phyloP scores from a whole-genome alignment of 768 basidiomycete species.

The Scleroderma citrinum region DNA sequence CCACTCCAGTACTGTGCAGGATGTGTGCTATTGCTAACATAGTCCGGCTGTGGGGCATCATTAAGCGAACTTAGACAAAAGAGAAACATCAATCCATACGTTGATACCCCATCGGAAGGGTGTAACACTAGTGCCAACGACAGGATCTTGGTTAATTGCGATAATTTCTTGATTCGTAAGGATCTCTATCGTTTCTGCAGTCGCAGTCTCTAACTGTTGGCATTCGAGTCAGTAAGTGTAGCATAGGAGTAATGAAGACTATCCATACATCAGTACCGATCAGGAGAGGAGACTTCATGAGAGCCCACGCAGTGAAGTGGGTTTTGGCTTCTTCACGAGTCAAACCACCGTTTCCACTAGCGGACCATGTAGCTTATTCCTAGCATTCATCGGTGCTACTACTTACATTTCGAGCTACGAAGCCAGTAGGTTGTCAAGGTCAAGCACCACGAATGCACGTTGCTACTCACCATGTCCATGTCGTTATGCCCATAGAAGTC shows the following conservation, averaged over 20 bases:
- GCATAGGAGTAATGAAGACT: conserved; percentile 7
- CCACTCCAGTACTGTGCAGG: conserved; percentile 75
- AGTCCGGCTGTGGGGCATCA: conserved; percentile 26
- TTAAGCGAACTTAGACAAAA: not conserved
- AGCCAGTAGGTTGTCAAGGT: not conserved
- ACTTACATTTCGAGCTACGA: conserved; percentile 51
- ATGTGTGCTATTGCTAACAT: conserved; percentile 36
- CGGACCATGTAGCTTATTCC: not conserved
- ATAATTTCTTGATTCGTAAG: conserved; percentile 59
- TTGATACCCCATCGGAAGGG: conserved; percentile 69
- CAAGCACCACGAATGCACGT: conserved; percentile 5
- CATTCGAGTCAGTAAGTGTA: not conserved
- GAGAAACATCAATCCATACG: conserved; percentile 31
- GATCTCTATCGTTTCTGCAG: conserved; percentile 46
- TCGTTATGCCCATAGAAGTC: conserved; percentile 69
- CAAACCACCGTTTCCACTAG: conserved; percentile 57
- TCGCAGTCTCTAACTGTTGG: conserved; percentile 44
- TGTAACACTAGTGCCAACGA: conserved; percentile 52
- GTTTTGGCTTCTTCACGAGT: conserved; percentile 60
- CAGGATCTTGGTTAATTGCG: conserved; percentile 64
- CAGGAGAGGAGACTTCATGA: conserved; percentile 64
- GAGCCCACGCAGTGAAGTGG: conserved; percentile 69
- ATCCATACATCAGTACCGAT: conserved; percentile 51
- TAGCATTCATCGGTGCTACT: not conserved
- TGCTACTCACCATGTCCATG: conserved; percentile 53